These are phyloP conservation scores for Leccinum pachyderme DNA, from an alignment of 1,284 basidiomycete genomes.

Conservation along the genomic window DNA sequence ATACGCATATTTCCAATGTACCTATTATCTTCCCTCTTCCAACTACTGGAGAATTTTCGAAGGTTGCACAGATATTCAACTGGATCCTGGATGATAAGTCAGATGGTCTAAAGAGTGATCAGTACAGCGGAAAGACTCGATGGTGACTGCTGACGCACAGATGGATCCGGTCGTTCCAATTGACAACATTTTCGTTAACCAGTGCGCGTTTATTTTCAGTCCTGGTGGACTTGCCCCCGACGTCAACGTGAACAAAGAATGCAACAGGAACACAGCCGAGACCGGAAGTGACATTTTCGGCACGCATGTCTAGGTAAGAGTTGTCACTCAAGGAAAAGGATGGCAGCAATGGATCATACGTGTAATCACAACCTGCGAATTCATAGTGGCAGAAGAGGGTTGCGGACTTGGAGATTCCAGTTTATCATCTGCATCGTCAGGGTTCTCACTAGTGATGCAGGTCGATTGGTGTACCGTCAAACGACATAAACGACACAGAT, in stretches of 20 bases:
- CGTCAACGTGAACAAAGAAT: constrained; percentile 11
- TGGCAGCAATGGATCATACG: not conserved
- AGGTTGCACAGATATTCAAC: constrained; percentile 15
- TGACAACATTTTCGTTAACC: not conserved
- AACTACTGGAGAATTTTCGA: constrained; percentile 11
- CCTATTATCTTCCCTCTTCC: constrained; percentile 10
- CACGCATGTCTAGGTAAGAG: constrained; percentile 9
- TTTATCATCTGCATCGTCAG: not conserved
- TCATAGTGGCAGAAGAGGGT: not conserved
- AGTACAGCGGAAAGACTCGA: not conserved
- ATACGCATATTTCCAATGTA: not conserved
- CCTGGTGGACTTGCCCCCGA: not conserved
- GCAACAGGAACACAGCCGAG: constrained; percentile 12
- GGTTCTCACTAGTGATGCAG: not conserved
- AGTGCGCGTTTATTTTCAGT: constrained; percentile 8
- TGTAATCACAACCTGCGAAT: not conserved
- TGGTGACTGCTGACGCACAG: constrained; percentile 3
- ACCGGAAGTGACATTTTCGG: constrained; percentile 1
- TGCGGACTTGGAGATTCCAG: not conserved
- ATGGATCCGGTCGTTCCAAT: constrained; percentile 15
- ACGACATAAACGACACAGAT: not conserved
- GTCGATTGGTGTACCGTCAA: fast-evolving
- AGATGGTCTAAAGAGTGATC: constrained; percentile 8
- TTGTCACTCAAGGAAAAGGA: not conserved
- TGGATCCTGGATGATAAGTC: not conserved